Base-by-base conservation (phyloP, 768 basidiomycete genomes). In the Collybia mongolica region DNA sequence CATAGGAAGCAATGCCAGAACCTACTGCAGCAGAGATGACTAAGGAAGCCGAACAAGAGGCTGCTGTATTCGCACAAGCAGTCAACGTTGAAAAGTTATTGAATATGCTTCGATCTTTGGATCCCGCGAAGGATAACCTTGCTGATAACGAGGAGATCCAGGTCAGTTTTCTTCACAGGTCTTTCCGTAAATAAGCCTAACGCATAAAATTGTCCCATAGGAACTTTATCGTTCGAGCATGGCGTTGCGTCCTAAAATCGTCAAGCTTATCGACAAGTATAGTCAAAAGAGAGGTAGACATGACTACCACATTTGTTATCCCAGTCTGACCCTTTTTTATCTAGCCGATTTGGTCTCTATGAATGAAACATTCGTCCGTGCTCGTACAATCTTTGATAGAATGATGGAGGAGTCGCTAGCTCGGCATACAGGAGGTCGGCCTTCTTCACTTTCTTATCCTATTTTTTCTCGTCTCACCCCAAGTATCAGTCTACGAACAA, bases 201-300 rank as follows among this genome's bases (percentile, higher is more conserved):
- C 32, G 36, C 55, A 38, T 24, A 29, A 14, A 23, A 19, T 22
- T 14, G 28, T 23, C 12, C 8, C 19, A 20, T 69, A 95, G 86
- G 93, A 97, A 65, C 65, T 98, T 44, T 98, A 98, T 68, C 82
- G 93, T 38, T 83, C 85, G 19, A 87, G 88, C 60, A 94, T 98
- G 86, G 79, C 86, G 3, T 69, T 97, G 36, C 79, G 95, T 39
- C 94, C 94, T 6, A 95, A 93, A 76, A 96, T 98, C 55, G 94
- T 97, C 54, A 93, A 94, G 62, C 70, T 98, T 47, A 97, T 98
- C 54, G 93, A 97, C 65, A 97, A 94, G 72, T 98, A 98, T 63
- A 93, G 88, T 59, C 93, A 96, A 73, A 97, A 98, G 72, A 78
- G 93, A 69, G 79, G 79, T 76, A 51, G 29, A 57, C 18, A 15